Base-by-base conservation (phyloP, 1,284 basidiomycete genomes). In the Pseudozyma hubeiensis region DNA sequence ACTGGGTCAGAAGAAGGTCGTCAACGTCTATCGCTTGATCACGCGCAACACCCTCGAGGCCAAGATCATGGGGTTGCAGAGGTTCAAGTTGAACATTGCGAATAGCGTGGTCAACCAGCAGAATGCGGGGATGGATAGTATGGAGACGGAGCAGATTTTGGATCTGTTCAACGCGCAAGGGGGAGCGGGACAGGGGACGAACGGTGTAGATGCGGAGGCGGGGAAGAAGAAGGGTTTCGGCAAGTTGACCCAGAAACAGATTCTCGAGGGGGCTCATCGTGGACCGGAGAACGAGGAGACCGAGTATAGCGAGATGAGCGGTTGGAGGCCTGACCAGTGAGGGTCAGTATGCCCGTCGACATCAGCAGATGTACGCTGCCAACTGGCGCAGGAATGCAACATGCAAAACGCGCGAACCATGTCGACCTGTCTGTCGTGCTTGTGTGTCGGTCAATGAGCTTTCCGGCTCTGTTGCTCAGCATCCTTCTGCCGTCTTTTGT, bases 31-130 rank as follows among this genome's bases (percentile, higher is more conserved):
- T 86, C 91, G 97, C 16, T 86, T 99, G 58, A 94, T 99, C 81
- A 99, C 95, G 13, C 92, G 94, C 81, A 96, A 95, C 33, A 99
- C 97, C 0, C 86, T 99, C 54, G 97, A 99, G 85, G 96, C 99
- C 85, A 98, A 98, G 86, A 99, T 99, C 80, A 99, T 99, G 97
- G 97, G 97, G 11, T 62, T 81, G 53, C 97, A 99, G 88, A 91
- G 94, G 53, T 99, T 99, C 89, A 99, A 99, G 86, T 88, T 99
- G 76, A 98, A 99, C 82, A 94, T 99, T 77, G 97, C 97, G 17
- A 92, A 93, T 79, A 94, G 94, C 7, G 91, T 99, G 63, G 93
- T 99, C 41, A 98, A 93, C 4, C 95, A 99, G 85, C 95, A 99
- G 85, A 99, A 99, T 85, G 89, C 93, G 2, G 94, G 93, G 34